Evolutionary conservation across 257 asterid species (phyloP).

Genomic region (Capsicum rhomboideum): DNA sequence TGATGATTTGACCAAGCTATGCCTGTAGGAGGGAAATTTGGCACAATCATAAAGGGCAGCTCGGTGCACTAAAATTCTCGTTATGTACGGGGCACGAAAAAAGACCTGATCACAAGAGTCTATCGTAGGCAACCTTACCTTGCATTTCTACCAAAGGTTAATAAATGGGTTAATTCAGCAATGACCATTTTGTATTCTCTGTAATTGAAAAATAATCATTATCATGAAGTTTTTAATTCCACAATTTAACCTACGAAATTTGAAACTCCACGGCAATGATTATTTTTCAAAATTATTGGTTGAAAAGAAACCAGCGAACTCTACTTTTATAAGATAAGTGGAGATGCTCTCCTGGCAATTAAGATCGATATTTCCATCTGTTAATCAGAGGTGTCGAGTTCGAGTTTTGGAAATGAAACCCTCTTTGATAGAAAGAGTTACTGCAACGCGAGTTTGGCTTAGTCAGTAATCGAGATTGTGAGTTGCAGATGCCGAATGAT

Average conservation of each 20-base stretch:
- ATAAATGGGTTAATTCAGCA: background rate
- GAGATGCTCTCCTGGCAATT: background rate
- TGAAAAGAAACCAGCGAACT: background rate
- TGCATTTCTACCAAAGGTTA: too few species aligned
- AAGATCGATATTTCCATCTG: background rate
- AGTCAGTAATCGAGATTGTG: background rate
- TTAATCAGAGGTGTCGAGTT: background rate
- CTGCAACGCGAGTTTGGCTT: rapidly evolving
- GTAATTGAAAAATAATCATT: background rate
- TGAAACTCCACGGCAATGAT: background rate
- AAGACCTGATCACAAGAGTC: too few species aligned
- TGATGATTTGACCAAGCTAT: background rate
- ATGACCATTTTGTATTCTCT: too few species aligned
- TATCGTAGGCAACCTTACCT: too few species aligned
- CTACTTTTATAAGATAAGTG: background rate
- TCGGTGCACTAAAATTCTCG: too few species aligned
- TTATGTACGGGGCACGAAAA: too few species aligned
- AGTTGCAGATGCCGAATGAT: background rate
- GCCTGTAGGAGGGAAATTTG: background rate
- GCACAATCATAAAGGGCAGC: background rate
- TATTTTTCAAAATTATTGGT: background rate
- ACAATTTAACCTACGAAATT: background rate
- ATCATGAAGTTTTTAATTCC: background rate
- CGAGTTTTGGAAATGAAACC: background rate
- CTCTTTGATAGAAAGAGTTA: background rate